Conservation (phyloP, 2,329 filamentous ascomycete species). For the Fusarium longipes region DNA sequence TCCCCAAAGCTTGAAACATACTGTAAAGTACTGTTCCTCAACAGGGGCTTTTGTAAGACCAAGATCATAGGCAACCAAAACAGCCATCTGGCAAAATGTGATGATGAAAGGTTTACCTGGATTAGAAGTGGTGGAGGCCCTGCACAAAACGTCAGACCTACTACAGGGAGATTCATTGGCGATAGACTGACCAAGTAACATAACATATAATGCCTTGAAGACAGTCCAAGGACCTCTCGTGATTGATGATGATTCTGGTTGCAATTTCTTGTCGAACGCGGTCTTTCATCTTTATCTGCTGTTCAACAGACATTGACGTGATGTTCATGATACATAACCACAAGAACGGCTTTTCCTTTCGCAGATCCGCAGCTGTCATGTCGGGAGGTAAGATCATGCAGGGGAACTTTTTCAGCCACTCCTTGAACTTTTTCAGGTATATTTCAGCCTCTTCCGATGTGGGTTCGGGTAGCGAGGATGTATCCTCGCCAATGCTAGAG, state of each 20-base stretch:
- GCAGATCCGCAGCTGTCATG: constrained; percentile 54
- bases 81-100: constrained; percentile 57
- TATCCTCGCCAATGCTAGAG: constrained; percentile 32
- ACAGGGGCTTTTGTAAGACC: constrained; percentile 55
- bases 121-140: constrained; percentile 54
- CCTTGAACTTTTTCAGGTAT: constrained; percentile 56
- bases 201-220: constrained; percentile 62
- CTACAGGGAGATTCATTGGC: too few relatives aligned
- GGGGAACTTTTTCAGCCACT: constrained; percentile 57
- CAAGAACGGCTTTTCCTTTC: constrained; percentile 58
- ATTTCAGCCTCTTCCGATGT: constrained; percentile 54
- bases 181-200: constrained; percentile 56
- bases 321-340: constrained; percentile 63
- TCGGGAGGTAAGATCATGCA: constrained; percentile 56
- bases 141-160: constrained; percentile 32
- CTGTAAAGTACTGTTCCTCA: constrained; percentile 52
- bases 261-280: constrained; percentile 58
- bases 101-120: constrained; percentile 58
- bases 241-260: constrained; percentile 59
- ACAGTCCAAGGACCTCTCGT: constrained; percentile 64
- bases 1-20: constrained; percentile 53
- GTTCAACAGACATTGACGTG: constrained; percentile 55
- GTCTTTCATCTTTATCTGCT: constrained; percentile 55
- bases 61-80: constrained; percentile 59
- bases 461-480: constrained; percentile 45